Conservation (phyloP, 2,329 filamentous ascomycete species). For the Tolypocladium album region DNA sequence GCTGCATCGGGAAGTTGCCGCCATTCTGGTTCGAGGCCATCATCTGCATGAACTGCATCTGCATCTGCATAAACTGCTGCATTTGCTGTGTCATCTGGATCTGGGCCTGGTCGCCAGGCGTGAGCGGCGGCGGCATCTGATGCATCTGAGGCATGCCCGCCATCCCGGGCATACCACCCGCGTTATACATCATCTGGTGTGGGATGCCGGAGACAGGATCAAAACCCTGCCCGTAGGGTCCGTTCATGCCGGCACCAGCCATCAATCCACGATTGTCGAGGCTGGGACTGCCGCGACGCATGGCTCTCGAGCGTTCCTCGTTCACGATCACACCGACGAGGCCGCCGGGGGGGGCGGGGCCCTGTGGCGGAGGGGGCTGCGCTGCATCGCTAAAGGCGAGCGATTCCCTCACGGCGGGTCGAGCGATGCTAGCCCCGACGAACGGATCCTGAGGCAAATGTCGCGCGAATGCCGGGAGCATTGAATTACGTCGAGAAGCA, state of each 20-base stretch:
- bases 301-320: slow-evolving; percentile 69
- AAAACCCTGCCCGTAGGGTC: slow-evolving; percentile 26
- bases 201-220: slow-evolving; percentile 41
- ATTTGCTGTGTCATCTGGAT: slow-evolving; percentile 76
- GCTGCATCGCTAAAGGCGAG: slow-evolving; percentile 55
- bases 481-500: slow-evolving; percentile 22
- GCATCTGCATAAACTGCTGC: slow-evolving; percentile 84
- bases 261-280: slow-evolving; percentile 36
- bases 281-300: slow-evolving; percentile 70
- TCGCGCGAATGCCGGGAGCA: slow-evolving; percentile 71
- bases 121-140: slow-evolving; percentile 38
- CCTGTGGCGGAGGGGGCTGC: slow-evolving; percentile 20
- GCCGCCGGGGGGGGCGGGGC: slow-evolving; percentile 55
- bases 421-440: slow-evolving; percentile 66
- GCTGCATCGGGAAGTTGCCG: slow-evolving; percentile 16
- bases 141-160: slow-evolving; percentile 12
- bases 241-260: slow-evolving; percentile 22
- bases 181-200: slow-evolving; percentile 28
- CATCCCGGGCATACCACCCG: slow-evolving; percentile 12
- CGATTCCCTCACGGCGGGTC: slow-evolving; percentile 62
- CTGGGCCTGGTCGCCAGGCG: slow-evolving; percentile 60
- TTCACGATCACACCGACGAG: slow-evolving; percentile 80
- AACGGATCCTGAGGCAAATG: slow-evolving; percentile 80
- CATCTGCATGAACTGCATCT: slow-evolving; percentile 91
- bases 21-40: slow-evolving; percentile 38